These are phyloP conservation scores for Leccinum pellstonianum DNA, from an alignment of 768 basidiomycete genomes.

Conservation along the genomic window DNA sequence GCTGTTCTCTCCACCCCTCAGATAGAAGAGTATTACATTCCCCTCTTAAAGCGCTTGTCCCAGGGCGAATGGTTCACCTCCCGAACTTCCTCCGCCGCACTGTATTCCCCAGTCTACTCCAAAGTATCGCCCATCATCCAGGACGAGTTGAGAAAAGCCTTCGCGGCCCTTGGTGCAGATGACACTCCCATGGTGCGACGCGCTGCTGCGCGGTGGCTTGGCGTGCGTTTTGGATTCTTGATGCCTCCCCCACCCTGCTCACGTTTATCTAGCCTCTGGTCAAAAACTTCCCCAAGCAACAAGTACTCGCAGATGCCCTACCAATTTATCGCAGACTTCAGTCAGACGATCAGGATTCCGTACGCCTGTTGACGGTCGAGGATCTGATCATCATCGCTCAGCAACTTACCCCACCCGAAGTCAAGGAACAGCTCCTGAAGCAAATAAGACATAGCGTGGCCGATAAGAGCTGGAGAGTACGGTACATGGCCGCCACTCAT, in stretches of 20 bases:
- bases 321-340: conserved; percentile 93
- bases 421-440: conserved; percentile 84
- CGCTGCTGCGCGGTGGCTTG: conserved; percentile 95
- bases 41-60: conserved; percentile 84
- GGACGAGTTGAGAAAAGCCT: conserved; percentile 87
- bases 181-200: conserved; percentile 99
- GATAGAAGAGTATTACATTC: conserved; percentile 89
- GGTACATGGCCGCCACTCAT: conserved; percentile 97
- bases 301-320: conserved; percentile 83
- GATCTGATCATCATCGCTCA: conserved; percentile 91
- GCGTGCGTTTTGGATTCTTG: conserved; percentile 55
- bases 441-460: conserved; percentile 85
- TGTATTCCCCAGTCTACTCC: conserved; percentile 88
- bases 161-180: conserved; percentile 78
- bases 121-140: conserved; percentile 71
- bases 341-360: conserved; percentile 96
- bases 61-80: conserved; percentile 99
- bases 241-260: conserved; percentile 5
- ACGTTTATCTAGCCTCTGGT: conserved; percentile 61
- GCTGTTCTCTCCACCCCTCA: conserved; percentile 71
- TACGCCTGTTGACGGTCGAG: conserved; percentile 91
- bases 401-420: conserved; percentile 81
- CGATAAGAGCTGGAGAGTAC: conserved; percentile 98
- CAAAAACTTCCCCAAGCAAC: conserved; percentile 73
- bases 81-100: conserved; percentile 90